Conservation (phyloP, 768 basidiomycete genomes). For the Xanthoconium stramineum region DNA sequence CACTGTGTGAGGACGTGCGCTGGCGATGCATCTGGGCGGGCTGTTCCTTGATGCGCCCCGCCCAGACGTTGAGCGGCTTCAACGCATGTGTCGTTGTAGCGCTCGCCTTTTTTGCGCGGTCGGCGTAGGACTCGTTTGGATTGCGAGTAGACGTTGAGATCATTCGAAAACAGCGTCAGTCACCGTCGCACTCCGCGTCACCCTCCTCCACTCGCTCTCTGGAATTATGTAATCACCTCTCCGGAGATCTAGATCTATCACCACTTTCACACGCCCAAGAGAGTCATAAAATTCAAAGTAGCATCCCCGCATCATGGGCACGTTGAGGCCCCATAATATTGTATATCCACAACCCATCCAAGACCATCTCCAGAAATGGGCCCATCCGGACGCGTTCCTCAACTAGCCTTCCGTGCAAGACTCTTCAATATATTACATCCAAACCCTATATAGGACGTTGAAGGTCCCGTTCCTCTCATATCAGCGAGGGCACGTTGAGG, state of each 20-base stretch:
- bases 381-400: slow-evolving; percentile 16
- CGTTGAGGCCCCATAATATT: slow-evolving; percentile 36
- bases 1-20: slow-evolving; percentile 12
- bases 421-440: slow-evolving; percentile 51
- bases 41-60: slow-evolving; percentile 39
- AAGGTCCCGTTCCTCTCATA: slow-evolving; percentile 58
- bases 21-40: slow-evolving; percentile 14
- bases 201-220: neutral
- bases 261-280: slow-evolving; percentile 4
- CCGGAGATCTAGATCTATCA: slow-evolving; percentile 15
- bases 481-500: slow-evolving; percentile 79
- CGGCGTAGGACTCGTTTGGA: slow-evolving; percentile 55
- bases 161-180: slow-evolving; percentile 28
- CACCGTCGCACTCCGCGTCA: slow-evolving; percentile 23
- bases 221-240: slow-evolving; percentile 19
- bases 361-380: slow-evolving; percentile 6
- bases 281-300: neutral
- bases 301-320: slow-evolving; percentile 17
- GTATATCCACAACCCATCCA: slow-evolving; percentile 8
- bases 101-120: slow-evolving; percentile 47
- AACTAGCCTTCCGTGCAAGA: slow-evolving; percentile 27
- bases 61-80: slow-evolving; percentile 41
- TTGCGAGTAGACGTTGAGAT: slow-evolving; percentile 31
- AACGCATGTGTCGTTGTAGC: neutral
- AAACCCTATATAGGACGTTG: slow-evolving; percentile 52